Percentiles rank a stretch among this genome's conserved stretches.
Evolutionary conservation across 352 stramenopile species (phyloP).

Genomic region (Aphanomyces astaci): DNA sequence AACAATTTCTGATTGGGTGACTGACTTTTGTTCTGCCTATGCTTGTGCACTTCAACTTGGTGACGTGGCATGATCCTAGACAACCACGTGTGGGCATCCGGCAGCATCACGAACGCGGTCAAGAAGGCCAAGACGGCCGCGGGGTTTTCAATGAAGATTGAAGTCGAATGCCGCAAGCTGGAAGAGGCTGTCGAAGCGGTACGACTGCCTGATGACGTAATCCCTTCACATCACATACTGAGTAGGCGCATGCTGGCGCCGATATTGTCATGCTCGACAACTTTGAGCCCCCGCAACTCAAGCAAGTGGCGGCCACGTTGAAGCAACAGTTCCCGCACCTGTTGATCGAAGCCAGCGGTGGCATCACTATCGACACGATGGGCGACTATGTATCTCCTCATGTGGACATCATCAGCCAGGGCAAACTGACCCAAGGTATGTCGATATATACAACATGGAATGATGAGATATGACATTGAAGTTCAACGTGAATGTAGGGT

Average conservation of each 20-base stretch:
- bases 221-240: too few species aligned
- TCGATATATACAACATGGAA: too few species aligned
- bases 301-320: slow-evolving; percentile 84
- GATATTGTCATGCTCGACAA: slow-evolving; percentile 99
- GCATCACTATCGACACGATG: slow-evolving; percentile 95
- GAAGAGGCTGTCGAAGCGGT: slow-evolving; percentile 92
- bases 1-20: too few species aligned
- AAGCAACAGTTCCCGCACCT: slow-evolving; percentile 94
- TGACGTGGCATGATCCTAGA: too few species aligned
- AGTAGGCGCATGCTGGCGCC: slow-evolving; percentile 50
- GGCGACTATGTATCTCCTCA: slow-evolving; percentile 87
- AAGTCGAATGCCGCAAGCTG: slow-evolving; percentile 94
- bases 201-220: slow-evolving; percentile 8
- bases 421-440: slow-evolving; percentile 94
- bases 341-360: slow-evolving; percentile 95
- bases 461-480: too few species aligned
- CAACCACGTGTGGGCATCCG: slow-evolving; percentile 96
- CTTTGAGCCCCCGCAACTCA: slow-evolving; percentile 89
- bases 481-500: slow-evolving; percentile 64
- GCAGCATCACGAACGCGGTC: slow-evolving; percentile 93
- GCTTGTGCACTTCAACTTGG: neutral
- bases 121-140: slow-evolving; percentile 83
- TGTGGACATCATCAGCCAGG: slow-evolving; percentile 96
- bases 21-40: too few species aligned
- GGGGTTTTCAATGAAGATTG: slow-evolving; percentile 98